Evolutionary conservation across 805 yeast species (phyloP).

Genomic region (Clavispora vitiphila): DNA sequence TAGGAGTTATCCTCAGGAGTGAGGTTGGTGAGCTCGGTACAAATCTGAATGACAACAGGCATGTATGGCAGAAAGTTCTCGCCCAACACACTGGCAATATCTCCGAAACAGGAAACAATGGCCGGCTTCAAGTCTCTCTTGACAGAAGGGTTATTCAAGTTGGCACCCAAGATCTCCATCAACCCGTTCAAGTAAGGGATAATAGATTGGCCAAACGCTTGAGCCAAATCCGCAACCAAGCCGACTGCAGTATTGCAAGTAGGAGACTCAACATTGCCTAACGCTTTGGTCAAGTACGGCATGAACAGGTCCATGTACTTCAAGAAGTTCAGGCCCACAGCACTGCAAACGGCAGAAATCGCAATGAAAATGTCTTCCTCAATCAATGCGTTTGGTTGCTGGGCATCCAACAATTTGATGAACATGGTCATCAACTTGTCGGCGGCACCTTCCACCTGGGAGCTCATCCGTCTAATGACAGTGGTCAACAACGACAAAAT

Average conservation of each 20-base stretch:
- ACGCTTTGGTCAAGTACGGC: slow-evolving; percentile 76
- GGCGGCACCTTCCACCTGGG: slow-evolving; percentile 60
- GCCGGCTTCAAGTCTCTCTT: slow-evolving; percentile 82
- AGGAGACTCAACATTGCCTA: slow-evolving; percentile 77
- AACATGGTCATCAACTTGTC: slow-evolving; percentile 84
- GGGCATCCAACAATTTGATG: slow-evolving; percentile 56
- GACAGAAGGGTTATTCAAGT: slow-evolving; percentile 60
- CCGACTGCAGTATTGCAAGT: slow-evolving; percentile 91
- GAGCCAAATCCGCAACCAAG: slow-evolving; percentile 88
- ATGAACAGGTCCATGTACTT: slow-evolving; percentile 77
- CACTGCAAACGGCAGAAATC: slow-evolving; percentile 81
- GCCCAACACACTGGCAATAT: slow-evolving; percentile 87
- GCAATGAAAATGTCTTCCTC: slow-evolving; percentile 96
- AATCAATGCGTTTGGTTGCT: slow-evolving; percentile 66
- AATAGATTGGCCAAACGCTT: slow-evolving; percentile 72
- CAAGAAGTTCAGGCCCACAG: slow-evolving; percentile 65
- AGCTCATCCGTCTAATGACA: slow-evolving; percentile 75
- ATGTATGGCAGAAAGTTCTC: slow-evolving; percentile 69
- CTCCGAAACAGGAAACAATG: slow-evolving; percentile 91
- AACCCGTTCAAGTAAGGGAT: slow-evolving; percentile 72
- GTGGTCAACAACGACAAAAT: slow-evolving; percentile 73
- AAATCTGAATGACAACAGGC: slow-evolving; percentile 72
- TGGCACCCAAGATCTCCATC: slow-evolving; percentile 77
- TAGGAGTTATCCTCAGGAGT: slow-evolving; percentile 62
- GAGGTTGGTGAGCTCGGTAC: slow-evolving; percentile 58